phyloP scores from a whole-genome alignment of 306 rosid genomes.

The Senna siamea region DNA sequence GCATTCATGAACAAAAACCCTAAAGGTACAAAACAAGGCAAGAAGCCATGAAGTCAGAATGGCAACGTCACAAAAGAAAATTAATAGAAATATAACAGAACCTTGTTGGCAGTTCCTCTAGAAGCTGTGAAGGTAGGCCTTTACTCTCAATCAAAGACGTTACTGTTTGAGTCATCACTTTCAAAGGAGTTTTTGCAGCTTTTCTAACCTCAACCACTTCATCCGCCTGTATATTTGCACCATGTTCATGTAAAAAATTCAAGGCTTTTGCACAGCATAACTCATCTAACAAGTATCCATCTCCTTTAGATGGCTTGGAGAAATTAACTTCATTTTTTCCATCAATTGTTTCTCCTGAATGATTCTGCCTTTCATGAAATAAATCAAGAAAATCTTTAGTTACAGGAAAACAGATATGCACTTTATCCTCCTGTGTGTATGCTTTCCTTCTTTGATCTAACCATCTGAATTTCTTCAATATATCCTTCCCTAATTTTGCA shows the following conservation, averaged over 20 bases:
- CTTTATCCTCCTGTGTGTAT: slow-evolving; percentile 62
- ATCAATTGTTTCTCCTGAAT: slow-evolving; percentile 43
- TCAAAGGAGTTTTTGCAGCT: slow-evolving; percentile 69
- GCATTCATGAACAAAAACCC: slow-evolving; percentile 18
- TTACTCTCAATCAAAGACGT: slow-evolving; percentile 62
- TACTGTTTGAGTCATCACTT: slow-evolving; percentile 72
- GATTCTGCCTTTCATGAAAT: slow-evolving; percentile 48
- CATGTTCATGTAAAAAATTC: slow-evolving; percentile 62
- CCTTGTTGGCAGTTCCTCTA: slow-evolving; percentile 91
- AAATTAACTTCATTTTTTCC: slow-evolving; percentile 44
- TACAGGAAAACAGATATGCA: slow-evolving; percentile 76
- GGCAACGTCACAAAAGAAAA: slow-evolving; percentile 25
- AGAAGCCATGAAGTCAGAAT: slow-evolving; percentile 26
- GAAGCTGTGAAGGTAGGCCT: slow-evolving; percentile 59
- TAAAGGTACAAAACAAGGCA: slow-evolving; percentile 40
- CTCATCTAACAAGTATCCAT: slow-evolving; percentile 43
- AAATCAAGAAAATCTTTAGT: slow-evolving; percentile 49
- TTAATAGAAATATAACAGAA: slow-evolving; percentile 40
- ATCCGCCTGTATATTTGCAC: slow-evolving; percentile 57
- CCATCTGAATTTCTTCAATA: slow-evolving; percentile 91
- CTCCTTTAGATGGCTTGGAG: slow-evolving; percentile 40
- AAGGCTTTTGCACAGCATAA: slow-evolving; percentile 56
- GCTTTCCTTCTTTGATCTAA: slow-evolving; percentile 81
- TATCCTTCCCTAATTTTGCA: slow-evolving; percentile 85
- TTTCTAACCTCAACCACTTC: slow-evolving; percentile 63